Evolutionary conservation across 2,329 filamentous ascomycete species (phyloP), one percentile per base, ranked within the genome.

Genomic region (Sporothrix luriei): DNA sequence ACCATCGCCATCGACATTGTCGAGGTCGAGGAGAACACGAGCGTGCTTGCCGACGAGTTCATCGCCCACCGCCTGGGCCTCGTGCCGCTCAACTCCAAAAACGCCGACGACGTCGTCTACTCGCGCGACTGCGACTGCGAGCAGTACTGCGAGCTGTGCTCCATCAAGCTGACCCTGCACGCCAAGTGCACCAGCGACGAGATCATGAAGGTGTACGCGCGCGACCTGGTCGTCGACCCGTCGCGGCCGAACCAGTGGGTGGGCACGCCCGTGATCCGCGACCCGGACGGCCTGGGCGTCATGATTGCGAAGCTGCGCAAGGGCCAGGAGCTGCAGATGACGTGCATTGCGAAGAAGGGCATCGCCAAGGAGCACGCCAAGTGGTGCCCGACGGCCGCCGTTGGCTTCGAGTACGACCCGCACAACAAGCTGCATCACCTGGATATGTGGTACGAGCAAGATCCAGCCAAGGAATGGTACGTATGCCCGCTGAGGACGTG

Each of bases 361-460:
- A 98, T 98, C 73, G 94, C 94, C 49, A 99, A 99, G 84, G 95
- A 99, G 79, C 95, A 99, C 80, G 92, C 95, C 11, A 99, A 99
- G 80, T 99, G 95, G 95, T 91, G 93, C 76, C 94, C 95, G 1
- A 94, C 92, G 48, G 87, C 93, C 52, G 95, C 95, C 3, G 90
- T 99, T 52, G 94, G 93, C 29, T 99, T 99, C 78, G 95, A 99
- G 80, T 99, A 99, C 80, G 95, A 99, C 78, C 95, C 95, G 71
- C 91, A 96, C 80, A 99, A 99, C 82, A 97, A 97, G 82, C 83
- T 99, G 74, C 88, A 90, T 74, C 95, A 99, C 80, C 85, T 95
- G 69, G 92, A 97, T 76, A 88, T 97, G 80, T 99, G 95, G 95
- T 97, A 93, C 78, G 95, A 99, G 83, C 87, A 90, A 74, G 91